phyloP scores from a whole-genome alignment of 129 eudicot genomes.

The Oenanthe sinensis region DNA sequence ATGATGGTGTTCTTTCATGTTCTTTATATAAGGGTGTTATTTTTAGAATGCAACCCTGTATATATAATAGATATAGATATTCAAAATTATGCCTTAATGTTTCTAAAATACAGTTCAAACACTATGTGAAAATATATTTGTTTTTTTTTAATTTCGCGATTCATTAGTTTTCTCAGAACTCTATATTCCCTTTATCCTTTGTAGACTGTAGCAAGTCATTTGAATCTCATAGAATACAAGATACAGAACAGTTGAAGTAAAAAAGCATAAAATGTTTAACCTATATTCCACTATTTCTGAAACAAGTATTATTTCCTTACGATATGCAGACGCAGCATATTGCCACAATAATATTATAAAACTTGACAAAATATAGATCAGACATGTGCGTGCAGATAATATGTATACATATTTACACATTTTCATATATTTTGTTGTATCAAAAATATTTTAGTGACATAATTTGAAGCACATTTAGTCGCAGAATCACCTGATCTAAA shows the following conservation, averaged over 20 bases:
- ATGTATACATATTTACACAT: not conserved
- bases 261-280: not conserved
- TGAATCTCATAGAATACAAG: not conserved
- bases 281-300: not conserved
- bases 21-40: too few relatives aligned
- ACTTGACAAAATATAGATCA: not conserved
- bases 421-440: not conserved
- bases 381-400: not conserved
- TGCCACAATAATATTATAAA: not conserved
- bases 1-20: too few relatives aligned
- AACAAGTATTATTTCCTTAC: not conserved
- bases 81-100: too few relatives aligned
- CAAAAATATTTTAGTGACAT: not conserved
- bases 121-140: too few relatives aligned
- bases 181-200: not conserved
- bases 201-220: not conserved
- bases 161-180: not conserved
- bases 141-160: too few relatives aligned
- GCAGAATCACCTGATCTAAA: slow-evolving; percentile 64
- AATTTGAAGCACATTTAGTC: not conserved
- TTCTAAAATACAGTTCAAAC: too few relatives aligned
- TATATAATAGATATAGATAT: too few relatives aligned
- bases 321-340: not conserved
- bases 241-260: not conserved
- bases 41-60: too few relatives aligned